Base-by-base conservation (phyloP, 169 alveolate genomes). In the Plasmodium blacklocki region DNA sequence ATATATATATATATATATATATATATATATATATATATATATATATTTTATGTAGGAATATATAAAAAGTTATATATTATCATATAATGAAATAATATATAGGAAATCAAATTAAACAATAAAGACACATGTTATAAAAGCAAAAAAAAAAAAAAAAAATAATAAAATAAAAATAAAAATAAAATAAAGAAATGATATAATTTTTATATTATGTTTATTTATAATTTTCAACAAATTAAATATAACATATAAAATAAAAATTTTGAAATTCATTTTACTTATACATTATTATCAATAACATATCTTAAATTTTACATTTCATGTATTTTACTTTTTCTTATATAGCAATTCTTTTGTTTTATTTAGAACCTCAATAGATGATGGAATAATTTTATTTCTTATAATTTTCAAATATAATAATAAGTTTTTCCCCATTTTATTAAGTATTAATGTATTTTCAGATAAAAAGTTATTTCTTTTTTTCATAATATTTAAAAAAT, bases 341-440 rank as follows among this genome's bases (percentile, higher is more conserved):
- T 32, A 75, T 26, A 78, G 56, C 50, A 78, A 64, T 45, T 78
- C 80, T 71, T 78, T 64, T 43, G 89, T 64, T 50, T 64, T 78
- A 32, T 66, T 78, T 59, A 78, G 43, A 45, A 64, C 89, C 1
- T 78, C 89, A 18, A 66, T 32, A 19, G 89, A 67, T 14, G 18
- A 26, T 19, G 89, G 89, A 18, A 67, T 64, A 8, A 78, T 78
- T 66, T 78, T 78, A 66, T 64, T 78, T 70, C 76, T 78, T 49
- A 78, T 78, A 26, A 78, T 78, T 66, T 78, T 78, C 59, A 78
- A 49, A 43, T 78, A 78, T 8, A 64, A 39, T 8, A 67, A 52
- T 52, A 78, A 66, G 64, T 78, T 78, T 78, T 78, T 78, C 0
- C 71, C 32, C 89, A 78, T 78, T 78, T 45, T 78, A 43, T 66